phyloP scores from a whole-genome alignment of 768 basidiomycete genomes.

The Chalciporus pseudorubinellus region DNA sequence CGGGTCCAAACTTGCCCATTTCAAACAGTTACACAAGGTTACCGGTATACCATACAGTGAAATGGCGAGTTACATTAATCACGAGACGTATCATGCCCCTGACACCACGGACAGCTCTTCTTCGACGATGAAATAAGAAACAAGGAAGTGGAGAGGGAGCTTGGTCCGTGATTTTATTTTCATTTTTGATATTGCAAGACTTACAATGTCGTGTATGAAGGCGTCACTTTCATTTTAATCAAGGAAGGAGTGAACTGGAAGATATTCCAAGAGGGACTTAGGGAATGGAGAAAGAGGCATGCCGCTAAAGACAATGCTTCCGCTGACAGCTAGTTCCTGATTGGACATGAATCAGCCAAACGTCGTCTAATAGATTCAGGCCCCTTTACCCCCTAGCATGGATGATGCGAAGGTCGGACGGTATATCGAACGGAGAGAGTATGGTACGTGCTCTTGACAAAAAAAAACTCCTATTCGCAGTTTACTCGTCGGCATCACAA shows the following conservation, averaged over 20 bases:
- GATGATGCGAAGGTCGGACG: neutral
- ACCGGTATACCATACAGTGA: slow-evolving; percentile 77
- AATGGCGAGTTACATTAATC: slow-evolving; percentile 51
- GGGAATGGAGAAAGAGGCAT: slow-evolving; percentile 60
- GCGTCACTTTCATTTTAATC: slow-evolving; percentile 82
- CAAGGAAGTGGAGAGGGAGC: slow-evolving; percentile 47
- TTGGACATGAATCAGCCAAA: neutral
- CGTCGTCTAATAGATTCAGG: neutral
- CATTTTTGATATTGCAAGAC: neutral
- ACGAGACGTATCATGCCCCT: neutral
- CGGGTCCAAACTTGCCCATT: slow-evolving; percentile 80
- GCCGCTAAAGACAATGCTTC: slow-evolving; percentile 14
- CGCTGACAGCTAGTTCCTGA: slow-evolving; percentile 6
- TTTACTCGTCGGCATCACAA: neutral
- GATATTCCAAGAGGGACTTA: slow-evolving; percentile 70
- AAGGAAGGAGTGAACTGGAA: slow-evolving; percentile 54
- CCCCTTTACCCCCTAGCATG: neutral
- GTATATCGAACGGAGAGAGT: neutral
- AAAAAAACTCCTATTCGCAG: neutral
- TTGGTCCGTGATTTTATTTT: slow-evolving; percentile 38
- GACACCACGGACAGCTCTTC: slow-evolving; percentile 43
- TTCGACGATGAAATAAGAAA: slow-evolving; percentile 70
- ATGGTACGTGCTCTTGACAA: slow-evolving; percentile 6
- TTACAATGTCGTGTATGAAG: slow-evolving; percentile 33
- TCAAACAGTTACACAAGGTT: slow-evolving; percentile 66